Conservation (phyloP, 768 basidiomycete genomes). For the Rhizopogon vinicolor region DNA sequence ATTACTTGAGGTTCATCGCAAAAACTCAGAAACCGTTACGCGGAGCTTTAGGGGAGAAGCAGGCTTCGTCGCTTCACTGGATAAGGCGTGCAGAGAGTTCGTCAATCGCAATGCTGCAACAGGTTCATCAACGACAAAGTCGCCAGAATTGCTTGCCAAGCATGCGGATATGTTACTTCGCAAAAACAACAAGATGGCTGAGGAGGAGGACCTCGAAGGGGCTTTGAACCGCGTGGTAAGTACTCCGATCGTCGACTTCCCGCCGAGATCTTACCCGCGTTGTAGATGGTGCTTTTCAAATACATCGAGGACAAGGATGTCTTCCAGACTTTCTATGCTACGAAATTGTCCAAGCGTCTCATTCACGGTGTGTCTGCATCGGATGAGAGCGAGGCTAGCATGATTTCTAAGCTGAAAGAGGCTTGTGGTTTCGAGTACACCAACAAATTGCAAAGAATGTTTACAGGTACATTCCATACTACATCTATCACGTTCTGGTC, state of each 20-base stretch:
- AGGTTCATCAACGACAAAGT: constrained; percentile 77
- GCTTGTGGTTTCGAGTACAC: constrained; percentile 97
- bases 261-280: constrained; percentile 5
- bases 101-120: constrained; percentile 93
- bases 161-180: constrained; percentile 85
- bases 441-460: constrained; percentile 94
- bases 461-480: constrained; percentile 61
- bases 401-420: constrained; percentile 97
- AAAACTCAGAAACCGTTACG: constrained; percentile 85
- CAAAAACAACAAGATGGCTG: constrained; percentile 94
- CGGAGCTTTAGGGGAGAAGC: constrained; percentile 90
- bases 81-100: constrained; percentile 93
- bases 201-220: constrained; percentile 87
- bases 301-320: constrained; percentile 99
- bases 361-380: constrained; percentile 90
- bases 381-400: constrained; percentile 93
- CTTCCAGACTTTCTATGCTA: constrained; percentile 97
- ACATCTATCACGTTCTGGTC: not conserved
- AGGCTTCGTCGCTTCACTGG: constrained; percentile 89
- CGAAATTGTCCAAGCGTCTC: constrained; percentile 88
- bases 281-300: constrained; percentile 94
- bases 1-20: constrained; percentile 84
- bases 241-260: constrained; percentile 4
- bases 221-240: constrained; percentile 87
- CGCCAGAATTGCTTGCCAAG: constrained; percentile 89